A percentile compares a stretch with the other conserved stretches of the same genome.
These are phyloP conservation scores for Candida krabiensis DNA, from an alignment of 805 yeast genomes.

Conservation along the genomic window DNA sequence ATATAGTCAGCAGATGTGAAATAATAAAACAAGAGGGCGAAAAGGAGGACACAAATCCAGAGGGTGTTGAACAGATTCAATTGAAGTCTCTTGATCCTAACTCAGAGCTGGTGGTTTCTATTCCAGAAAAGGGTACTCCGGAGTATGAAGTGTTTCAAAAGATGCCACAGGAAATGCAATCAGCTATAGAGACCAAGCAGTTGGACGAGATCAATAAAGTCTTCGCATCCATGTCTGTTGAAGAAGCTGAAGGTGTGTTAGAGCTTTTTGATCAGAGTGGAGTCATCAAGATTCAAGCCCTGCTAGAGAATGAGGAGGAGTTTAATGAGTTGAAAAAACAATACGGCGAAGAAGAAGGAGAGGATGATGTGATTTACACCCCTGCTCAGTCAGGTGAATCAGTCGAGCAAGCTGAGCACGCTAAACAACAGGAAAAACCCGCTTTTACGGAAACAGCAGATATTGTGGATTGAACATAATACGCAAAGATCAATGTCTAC, in stretches of 20 bases:
- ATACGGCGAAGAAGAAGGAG: slow-evolving; percentile 33
- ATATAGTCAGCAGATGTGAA: slow-evolving; percentile 74
- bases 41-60: slow-evolving; percentile 43
- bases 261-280: slow-evolving; percentile 77
- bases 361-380: slow-evolving; percentile 13
- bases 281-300: slow-evolving; percentile 78
- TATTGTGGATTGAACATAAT: slow-evolving; percentile 35
- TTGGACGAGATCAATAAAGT: slow-evolving; percentile 82
- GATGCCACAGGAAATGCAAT: slow-evolving; percentile 62
- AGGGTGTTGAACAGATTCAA: slow-evolving; percentile 79
- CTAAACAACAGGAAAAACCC: not conserved
- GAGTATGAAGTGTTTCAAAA: slow-evolving; percentile 55
- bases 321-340: slow-evolving; percentile 55
- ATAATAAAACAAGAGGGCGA: slow-evolving; percentile 55
- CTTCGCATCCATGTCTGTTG: slow-evolving; percentile 68
- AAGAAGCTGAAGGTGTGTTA: slow-evolving; percentile 76
- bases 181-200: slow-evolving; percentile 68
- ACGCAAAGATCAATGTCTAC: not conserved
- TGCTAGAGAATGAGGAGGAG: slow-evolving; percentile 70
- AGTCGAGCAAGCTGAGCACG: not conserved
- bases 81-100: slow-evolving; percentile 84
- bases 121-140: slow-evolving; percentile 60
- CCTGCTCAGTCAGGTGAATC: not conserved
- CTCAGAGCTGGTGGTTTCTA: slow-evolving; percentile 65
- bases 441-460: slow-evolving; percentile 32